Base-by-base conservation (phyloP, 371 early-diverging fungal genomes). In the Mucor racemosus region DNA sequence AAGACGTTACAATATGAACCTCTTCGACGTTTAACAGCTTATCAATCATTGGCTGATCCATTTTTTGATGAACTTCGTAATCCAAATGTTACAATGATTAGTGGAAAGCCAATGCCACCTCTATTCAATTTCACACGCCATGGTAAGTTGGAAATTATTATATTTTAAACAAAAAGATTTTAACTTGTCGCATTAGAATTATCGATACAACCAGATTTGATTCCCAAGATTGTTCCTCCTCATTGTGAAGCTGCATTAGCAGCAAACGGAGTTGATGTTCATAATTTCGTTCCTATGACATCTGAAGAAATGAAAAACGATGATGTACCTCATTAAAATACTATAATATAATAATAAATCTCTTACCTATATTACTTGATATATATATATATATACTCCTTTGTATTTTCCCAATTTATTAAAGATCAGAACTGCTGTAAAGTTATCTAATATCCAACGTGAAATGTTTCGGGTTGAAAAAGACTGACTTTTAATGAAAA, bases 11-110 rank as follows among this genome's bases (percentile, higher is more conserved):
- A 95, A 62, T 99, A 99, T 86, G 96, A 97, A 48, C 99, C 99
- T 0, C 75, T 84, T 26, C 84, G 87, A 44, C 90, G 99, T 42
- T 84, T 95, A 63, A 94, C 96, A 17, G 95, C 99, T 15, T 88
- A 95, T 69, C 94, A 97, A 76, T 95, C 98, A 10, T 89, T 99
- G 90, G 81, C 91, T 19, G 95, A 98, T 75, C 92, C 92, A 44
- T 99, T 97, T 88, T 99, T 99, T 86, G 95, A 97, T 78, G 96
- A 96, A 76, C 82, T 98, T 71, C 88, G 97, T 65, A 77, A 89
- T 48, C 95, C 95, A 14, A 91, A 88, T 58, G 92, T 93, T n/a
- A 82, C 77, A 62, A 81, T 97, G 74, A 78, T 90, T 36, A 91
- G 86, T 62, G 95, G 94, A 60, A 87, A 88, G 66, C 90, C 89